Conservation (phyloP, 2,329 filamentous ascomycete species). For the Trichophyton equinum region DNA sequence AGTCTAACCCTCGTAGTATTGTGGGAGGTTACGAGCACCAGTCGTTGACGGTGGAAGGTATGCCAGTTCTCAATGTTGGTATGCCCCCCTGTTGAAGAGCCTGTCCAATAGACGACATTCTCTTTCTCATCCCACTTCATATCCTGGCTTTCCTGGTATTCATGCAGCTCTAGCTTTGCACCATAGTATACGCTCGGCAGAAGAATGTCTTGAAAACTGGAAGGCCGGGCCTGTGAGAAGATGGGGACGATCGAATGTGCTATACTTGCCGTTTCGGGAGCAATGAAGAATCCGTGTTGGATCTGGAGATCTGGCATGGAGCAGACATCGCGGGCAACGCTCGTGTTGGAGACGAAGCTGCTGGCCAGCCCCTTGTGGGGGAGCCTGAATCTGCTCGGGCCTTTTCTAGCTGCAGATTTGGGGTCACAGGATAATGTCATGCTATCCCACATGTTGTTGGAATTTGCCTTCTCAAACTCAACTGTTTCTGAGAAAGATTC, state of each 20-base stretch:
- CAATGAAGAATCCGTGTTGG: slow-evolving; percentile 2
- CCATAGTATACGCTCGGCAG: slow-evolving; percentile 39
- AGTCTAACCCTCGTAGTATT: not conserved
- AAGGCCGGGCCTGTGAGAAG: slow-evolving; percentile 13
- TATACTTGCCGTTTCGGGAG: slow-evolving; percentile 7
- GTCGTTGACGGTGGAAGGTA: slow-evolving; percentile 36
- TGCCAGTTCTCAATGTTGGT: slow-evolving; percentile 28
- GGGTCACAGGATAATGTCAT: slow-evolving; percentile 11
- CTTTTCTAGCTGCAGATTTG: slow-evolving; percentile 9
- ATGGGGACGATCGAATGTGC: slow-evolving; percentile 13
- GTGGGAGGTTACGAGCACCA: slow-evolving; percentile 27
- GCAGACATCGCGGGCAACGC: slow-evolving; percentile 4
- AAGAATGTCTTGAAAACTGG: slow-evolving; percentile 32
- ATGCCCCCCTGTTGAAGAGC: slow-evolving; percentile 41
- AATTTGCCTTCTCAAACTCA: slow-evolving; percentile 1
- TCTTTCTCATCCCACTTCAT: slow-evolving; percentile 38
- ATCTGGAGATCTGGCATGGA: slow-evolving; percentile 3
- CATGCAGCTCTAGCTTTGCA: slow-evolving; percentile 22
- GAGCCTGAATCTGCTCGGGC: slow-evolving; percentile 2
- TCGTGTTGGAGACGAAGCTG: slow-evolving; percentile 6
- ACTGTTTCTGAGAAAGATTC: not conserved
- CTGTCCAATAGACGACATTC: slow-evolving; percentile 44
- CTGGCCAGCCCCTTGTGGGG: not conserved
- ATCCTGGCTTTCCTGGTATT: slow-evolving; percentile 33
- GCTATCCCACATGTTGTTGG: slow-evolving; percentile 9